Conservation (phyloP, 2,329 filamentous ascomycete species). For the Monilinia polystroma region DNA sequence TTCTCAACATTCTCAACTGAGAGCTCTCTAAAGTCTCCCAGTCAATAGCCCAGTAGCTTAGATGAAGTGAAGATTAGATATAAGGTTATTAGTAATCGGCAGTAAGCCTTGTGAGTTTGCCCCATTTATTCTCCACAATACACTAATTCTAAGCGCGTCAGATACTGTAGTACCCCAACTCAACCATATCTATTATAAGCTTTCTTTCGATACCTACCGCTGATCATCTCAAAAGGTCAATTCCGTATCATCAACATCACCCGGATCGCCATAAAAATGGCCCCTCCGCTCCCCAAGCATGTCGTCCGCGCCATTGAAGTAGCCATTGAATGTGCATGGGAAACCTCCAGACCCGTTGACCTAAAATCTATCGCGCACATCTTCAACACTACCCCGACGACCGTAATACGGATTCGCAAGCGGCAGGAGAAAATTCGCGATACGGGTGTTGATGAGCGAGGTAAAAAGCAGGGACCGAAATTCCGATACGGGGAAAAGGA, state of each 20-base stretch:
- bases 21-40: neutral
- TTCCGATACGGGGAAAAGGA: conserved; percentile 22
- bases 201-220: neutral
- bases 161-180: neutral
- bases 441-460: conserved; percentile 27
- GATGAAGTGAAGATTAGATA: neutral
- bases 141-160: neutral
- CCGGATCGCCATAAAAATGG: neutral
- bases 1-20: too few species aligned
- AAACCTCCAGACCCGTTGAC: neutral
- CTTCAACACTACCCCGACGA: conserved; percentile 28
- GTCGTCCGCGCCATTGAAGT: conserved; percentile 25
- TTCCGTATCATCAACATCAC: fast-evolving
- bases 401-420: conserved; percentile 24
- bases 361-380: conserved; percentile 25
- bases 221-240: neutral
- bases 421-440: conserved; percentile 22
- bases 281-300: conserved; percentile 8
- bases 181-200: neutral
- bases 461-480: conserved; percentile 27
- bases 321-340: conserved; percentile 23
- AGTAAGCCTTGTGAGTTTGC: neutral
- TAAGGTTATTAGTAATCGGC: neutral
- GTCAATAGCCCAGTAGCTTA: neutral
- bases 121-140: neutral